Percentiles rank a stretch among this genome's conserved stretches.
phyloP scores from a whole-genome alignment of 2,329 filamentous ascomycete genomes.

The Diplodia corticola region DNA sequence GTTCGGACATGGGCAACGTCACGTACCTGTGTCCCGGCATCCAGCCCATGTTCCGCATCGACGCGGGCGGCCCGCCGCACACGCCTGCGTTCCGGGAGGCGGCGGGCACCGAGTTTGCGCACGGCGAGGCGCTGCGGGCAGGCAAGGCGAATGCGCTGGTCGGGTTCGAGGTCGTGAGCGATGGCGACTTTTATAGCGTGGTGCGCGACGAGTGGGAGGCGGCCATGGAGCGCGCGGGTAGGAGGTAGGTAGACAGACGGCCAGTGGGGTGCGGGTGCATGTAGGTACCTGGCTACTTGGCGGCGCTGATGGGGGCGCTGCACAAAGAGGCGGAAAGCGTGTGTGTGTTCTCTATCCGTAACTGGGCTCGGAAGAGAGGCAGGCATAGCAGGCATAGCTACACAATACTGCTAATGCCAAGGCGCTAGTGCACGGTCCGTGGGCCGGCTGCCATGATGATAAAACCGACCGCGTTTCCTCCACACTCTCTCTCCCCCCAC shows the following conservation, averaged over 20 bases:
- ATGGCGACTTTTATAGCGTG: slow-evolving; percentile 20
- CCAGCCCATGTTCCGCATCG: slow-evolving; percentile 28
- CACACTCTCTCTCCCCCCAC: background rate
- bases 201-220: slow-evolving; percentile 24
- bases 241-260: background rate
- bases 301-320: no score
- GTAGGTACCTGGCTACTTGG: no score
- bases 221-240: slow-evolving; percentile 12
- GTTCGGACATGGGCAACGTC: slow-evolving; percentile 29
- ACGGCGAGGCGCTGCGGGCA: slow-evolving; percentile 27
- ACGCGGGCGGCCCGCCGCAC: slow-evolving; percentile 25
- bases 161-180: slow-evolving; percentile 21
- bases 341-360: no score
- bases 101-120: slow-evolving; percentile 23
- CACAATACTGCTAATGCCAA: no score
- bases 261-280: background rate
- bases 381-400: no score
- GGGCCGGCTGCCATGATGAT: background rate
- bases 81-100: slow-evolving; percentile 26
- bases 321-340: no score
- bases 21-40: slow-evolving; percentile 27
- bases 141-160: slow-evolving; percentile 25
- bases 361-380: no score
- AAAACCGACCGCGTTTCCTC: background rate
- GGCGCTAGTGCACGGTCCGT: no score